Evolutionary conservation across 495 filamentous ascomycete species (phyloP).

Genomic region (Trichoderma orchidacearum): DNA sequence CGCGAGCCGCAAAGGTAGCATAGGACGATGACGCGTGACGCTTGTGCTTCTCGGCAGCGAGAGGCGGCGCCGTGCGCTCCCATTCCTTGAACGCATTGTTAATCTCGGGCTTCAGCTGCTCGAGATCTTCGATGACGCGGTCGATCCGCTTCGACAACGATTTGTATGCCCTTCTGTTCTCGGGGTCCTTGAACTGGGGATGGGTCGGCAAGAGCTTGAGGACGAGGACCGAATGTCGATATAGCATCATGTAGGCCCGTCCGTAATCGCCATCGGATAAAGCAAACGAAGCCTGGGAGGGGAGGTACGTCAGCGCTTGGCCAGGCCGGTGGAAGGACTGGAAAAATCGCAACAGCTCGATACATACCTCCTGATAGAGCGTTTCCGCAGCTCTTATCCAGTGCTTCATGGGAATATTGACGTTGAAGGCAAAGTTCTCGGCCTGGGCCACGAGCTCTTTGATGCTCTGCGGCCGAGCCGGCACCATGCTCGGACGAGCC

Average conservation of each 20-base stretch:
- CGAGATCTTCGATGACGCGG: conserved; percentile 37
- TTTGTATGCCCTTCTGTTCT: conserved; percentile 11
- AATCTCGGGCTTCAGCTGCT: conserved; percentile 33
- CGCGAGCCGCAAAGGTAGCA: conserved; percentile 25
- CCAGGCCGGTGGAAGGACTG: not conserved
- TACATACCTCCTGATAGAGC: conserved; percentile 60
- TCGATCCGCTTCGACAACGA: conserved; percentile 13
- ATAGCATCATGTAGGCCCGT: conserved; percentile 75
- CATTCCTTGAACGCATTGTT: conserved; percentile 20
- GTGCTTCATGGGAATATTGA: conserved; percentile 53
- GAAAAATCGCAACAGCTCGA: not conserved
- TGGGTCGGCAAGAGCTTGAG: conserved; percentile 46
- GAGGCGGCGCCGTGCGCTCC: conserved; percentile 7
- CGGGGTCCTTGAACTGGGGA: conserved; percentile 47
- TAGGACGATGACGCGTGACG: conserved; percentile 9
- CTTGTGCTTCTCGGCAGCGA: conserved; percentile 1
- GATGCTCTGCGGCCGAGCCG: conserved; percentile 48
- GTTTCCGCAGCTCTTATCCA: conserved; percentile 75
- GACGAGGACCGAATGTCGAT: conserved; percentile 65
- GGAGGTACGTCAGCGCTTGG: not conserved
- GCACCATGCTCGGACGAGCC: not conserved
- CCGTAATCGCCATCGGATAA: conserved; percentile 73
- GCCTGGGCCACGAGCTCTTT: conserved; percentile 61
- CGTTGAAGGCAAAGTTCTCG: conserved; percentile 65
- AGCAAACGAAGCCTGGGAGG: conserved; percentile 44